A percentile compares a stretch with the other conserved stretches of the same genome.
These are phyloP conservation scores for Pseudogymnoascus sp. DNA, from an alignment of 2,329 filamentous ascomycete species.

Conservation along the genomic window DNA sequence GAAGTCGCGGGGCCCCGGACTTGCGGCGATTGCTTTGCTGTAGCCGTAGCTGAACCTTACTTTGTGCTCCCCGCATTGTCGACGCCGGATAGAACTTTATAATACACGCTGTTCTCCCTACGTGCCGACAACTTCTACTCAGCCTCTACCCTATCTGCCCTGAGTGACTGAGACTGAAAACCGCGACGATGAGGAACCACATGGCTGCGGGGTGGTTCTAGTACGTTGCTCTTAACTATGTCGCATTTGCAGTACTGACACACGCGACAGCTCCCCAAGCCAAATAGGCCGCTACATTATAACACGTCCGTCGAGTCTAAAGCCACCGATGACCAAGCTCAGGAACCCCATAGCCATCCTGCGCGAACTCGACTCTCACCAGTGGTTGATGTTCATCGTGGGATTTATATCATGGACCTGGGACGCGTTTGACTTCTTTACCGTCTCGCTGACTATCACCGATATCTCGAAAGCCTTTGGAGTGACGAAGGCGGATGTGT, in stretches of 20 bases:
- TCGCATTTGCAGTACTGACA: background rate
- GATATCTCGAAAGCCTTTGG: slow-evolving; percentile 48
- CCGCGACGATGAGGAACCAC: background rate
- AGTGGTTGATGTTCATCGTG: slow-evolving; percentile 28
- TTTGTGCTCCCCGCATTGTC: background rate
- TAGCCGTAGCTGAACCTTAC: background rate
- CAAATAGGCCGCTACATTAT: slow-evolving; percentile 31
- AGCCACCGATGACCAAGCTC: slow-evolving; percentile 26
- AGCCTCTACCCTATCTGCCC: background rate
- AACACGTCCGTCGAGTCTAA: slow-evolving; percentile 30
- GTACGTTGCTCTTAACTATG: background rate
- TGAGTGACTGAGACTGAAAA: background rate
- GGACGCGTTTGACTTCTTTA: slow-evolving; percentile 63
- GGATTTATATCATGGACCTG: slow-evolving; percentile 36
- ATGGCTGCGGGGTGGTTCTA: slow-evolving; percentile 7
- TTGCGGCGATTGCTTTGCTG: background rate
- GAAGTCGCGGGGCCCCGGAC: background rate
- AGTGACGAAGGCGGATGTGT: slow-evolving; percentile 50
- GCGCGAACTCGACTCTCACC: slow-evolving; percentile 25
- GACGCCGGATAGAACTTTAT: background rate
- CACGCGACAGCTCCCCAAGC: slow-evolving; percentile 21
- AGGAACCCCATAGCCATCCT: slow-evolving; percentile 26
- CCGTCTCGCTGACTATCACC: slow-evolving; percentile 53
- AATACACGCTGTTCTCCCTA: background rate
- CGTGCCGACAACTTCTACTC: background rate